Evolutionary conservation across 1,284 basidiomycete species (phyloP).

Genomic region (Melampsora larici-populina): DNA sequence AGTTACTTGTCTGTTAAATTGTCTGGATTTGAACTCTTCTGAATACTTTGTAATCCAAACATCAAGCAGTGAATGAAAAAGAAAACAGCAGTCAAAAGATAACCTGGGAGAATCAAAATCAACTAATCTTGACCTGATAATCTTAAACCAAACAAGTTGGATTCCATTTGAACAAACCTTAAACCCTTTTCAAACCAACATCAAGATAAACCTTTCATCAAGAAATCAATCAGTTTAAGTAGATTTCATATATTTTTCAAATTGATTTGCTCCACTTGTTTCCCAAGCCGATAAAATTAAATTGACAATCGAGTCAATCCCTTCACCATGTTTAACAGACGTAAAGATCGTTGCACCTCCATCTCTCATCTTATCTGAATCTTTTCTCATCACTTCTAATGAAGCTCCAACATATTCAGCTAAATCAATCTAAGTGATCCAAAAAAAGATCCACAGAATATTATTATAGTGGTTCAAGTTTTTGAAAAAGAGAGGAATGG

Average conservation of each 20-base stretch:
- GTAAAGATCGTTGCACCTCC: conserved; percentile 90
- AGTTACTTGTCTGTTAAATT: too few species aligned
- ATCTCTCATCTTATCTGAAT: conserved; percentile 88
- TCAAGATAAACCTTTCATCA: neutral
- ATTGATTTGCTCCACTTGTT: conserved; percentile 57
- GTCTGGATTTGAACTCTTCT: too few species aligned
- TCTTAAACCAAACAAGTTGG: too few species aligned
- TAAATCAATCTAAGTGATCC: conserved; percentile 70
- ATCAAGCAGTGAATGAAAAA: too few species aligned
- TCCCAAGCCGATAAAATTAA: conserved; percentile 83
- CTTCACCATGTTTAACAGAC: conserved; percentile 73
- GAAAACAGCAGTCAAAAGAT: too few species aligned
- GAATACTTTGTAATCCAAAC: too few species aligned
- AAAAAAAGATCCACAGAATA: neutral
- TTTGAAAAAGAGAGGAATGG: neutral
- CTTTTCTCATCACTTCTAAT: conserved; percentile 88
- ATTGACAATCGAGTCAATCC: conserved; percentile 82
- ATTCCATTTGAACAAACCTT: too few species aligned
- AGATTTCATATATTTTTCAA: conserved; percentile 44
- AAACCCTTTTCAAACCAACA: too few species aligned
- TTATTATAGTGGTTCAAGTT: neutral
- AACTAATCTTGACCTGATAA: too few species aligned
- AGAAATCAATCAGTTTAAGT: too few species aligned
- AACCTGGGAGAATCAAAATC: too few species aligned
- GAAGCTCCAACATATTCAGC: conserved; percentile 90